Conservation (phyloP, 2,329 filamentous ascomycete species). For the Zarea fungicola region DNA sequence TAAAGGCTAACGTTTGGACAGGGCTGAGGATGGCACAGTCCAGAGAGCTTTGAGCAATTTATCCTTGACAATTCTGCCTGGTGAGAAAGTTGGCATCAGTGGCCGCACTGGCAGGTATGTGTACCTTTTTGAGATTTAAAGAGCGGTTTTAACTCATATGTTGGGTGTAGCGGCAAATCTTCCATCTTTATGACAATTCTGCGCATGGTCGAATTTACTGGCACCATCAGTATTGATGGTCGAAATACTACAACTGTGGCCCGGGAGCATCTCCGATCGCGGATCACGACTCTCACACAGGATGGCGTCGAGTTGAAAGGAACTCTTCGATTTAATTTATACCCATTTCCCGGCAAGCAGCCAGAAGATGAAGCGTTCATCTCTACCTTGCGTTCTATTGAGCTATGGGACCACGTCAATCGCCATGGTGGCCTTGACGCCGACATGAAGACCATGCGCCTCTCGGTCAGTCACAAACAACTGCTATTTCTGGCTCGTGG, state of each 20-base stretch:
- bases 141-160: not conserved
- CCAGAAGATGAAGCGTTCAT: not conserved
- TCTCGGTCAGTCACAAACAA: constrained; percentile 4
- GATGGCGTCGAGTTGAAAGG: constrained; percentile 39
- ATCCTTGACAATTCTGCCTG: not conserved
- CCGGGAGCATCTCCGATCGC: constrained; percentile 34
- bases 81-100: constrained; percentile 2
- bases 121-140: not conserved
- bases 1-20: not conserved
- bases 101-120: constrained; percentile 6
- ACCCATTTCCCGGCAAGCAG: not conserved
- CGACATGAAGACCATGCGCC: not conserved
- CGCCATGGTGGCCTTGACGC: not conserved
- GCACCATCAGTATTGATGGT: constrained; percentile 36
- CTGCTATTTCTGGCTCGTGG: not conserved
- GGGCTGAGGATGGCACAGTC: not conserved
- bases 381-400: not conserved
- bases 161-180: constrained; percentile 6
- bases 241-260: constrained; percentile 34
- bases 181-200: not conserved
- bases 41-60: not conserved
- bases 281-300: constrained; percentile 40
- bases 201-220: constrained; percentile 1
- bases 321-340: constrained; percentile 38
- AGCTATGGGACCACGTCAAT: not conserved